Percentiles rank a stretch among this genome's conserved stretches.
phyloP scores from a whole-genome alignment of 768 basidiomycete species.

The Pulveroboletus frians region DNA sequence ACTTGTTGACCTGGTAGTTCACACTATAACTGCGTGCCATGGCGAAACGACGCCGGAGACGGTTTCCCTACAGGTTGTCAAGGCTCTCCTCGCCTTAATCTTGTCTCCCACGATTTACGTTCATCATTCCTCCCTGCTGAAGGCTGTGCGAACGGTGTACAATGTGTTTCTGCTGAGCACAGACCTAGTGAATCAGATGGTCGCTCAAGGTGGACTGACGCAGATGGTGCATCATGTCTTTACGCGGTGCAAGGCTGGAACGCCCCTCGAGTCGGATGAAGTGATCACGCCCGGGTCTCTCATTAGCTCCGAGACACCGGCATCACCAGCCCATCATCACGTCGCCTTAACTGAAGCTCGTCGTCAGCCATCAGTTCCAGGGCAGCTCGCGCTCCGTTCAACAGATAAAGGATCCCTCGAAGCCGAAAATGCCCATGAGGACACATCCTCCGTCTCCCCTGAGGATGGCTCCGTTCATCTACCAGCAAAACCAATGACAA shows the following conservation, averaged over 20 bases:
- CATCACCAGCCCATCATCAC: constrained; percentile 7
- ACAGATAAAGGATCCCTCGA: neutral
- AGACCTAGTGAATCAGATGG: constrained; percentile 92
- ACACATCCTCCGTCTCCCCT: neutral
- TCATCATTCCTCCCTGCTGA: constrained; percentile 93
- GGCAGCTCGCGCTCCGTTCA: neutral
- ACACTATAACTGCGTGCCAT: constrained; percentile 91
- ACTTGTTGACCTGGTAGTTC: constrained; percentile 88
- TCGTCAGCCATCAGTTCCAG: constrained; percentile 8
- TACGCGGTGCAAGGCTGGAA: constrained; percentile 58
- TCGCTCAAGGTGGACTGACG: constrained; percentile 94
- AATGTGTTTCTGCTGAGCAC: constrained; percentile 92
- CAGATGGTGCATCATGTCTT: constrained; percentile 99
- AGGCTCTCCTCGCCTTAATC: constrained; percentile 85
- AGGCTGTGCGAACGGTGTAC: constrained; percentile 96
- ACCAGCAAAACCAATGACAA: neutral
- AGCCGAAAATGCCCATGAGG: constrained; percentile 1
- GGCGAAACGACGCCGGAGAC: constrained; percentile 83
- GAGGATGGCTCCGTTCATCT: constrained; percentile 1
- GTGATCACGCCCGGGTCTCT: constrained; percentile 16
- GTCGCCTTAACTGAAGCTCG: constrained; percentile 6
- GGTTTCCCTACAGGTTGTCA: constrained; percentile 94
- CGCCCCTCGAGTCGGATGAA: constrained; percentile 14
- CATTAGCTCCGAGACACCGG: constrained; percentile 19
- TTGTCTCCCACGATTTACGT: constrained; percentile 83